Percentiles rank a stretch among this genome's conserved stretches.
Evolutionary conservation across 768 basidiomycete genomes (phyloP).

Genomic region (Podaxis pistillaris): DNA sequence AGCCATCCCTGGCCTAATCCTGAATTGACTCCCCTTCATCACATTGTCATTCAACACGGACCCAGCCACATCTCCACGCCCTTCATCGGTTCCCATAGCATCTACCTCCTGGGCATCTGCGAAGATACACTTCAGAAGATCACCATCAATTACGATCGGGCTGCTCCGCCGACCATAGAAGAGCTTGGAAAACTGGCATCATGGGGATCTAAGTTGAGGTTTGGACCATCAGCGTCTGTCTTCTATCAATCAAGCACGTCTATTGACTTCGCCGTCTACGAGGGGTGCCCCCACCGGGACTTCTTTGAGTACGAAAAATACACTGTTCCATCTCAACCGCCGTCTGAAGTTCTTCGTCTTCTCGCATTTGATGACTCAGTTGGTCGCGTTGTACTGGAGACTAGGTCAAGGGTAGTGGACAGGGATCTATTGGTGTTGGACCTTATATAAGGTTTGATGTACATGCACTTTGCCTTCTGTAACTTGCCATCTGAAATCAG

Average conservation of each 20-base stretch:
- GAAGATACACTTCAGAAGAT: neutral
- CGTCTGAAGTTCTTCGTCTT: neutral
- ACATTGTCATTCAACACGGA: neutral
- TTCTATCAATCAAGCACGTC: neutral
- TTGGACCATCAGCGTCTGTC: neutral
- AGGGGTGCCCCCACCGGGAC: neutral
- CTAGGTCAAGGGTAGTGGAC: neutral
- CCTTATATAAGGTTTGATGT: neutral
- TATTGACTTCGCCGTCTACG: neutral
- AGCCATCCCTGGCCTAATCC: neutral
- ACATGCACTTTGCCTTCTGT: neutral
- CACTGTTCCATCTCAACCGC: neutral
- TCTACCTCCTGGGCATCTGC: neutral
- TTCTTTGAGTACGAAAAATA: neutral
- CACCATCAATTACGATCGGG: neutral
- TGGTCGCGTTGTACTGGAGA: neutral
- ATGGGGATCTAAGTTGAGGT: neutral
- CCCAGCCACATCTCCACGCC: neutral
- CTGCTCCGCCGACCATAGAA: neutral
- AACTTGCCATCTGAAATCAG: too few relatives aligned
- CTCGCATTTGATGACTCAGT: neutral
- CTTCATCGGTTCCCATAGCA: neutral
- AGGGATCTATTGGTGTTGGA: neutral
- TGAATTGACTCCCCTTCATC: neutral
- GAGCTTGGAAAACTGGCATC: neutral